phyloP scores from a whole-genome alignment of 345 rosid genomes.

The Cardiospermum halicacabum region DNA sequence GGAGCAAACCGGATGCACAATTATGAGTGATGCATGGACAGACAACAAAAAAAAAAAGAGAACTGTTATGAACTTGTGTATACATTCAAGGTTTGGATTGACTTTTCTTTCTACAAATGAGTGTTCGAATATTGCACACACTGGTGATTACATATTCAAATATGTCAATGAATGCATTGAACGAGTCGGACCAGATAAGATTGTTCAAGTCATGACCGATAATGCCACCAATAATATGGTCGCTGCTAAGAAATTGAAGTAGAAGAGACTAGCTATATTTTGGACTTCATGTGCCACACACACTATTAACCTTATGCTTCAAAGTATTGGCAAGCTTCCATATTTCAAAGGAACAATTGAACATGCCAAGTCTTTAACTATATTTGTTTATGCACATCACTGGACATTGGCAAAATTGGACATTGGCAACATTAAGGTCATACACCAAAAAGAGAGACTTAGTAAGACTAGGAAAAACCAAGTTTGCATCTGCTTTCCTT shows the following conservation, averaged over 20 bases:
- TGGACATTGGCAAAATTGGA: no score
- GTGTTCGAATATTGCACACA: no score
- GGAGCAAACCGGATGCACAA: background rate
- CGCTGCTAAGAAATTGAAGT: no score
- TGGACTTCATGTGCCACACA: no score
- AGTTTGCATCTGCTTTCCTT: background rate
- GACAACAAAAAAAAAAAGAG: background rate
- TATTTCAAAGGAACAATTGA: background rate
- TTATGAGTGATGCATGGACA: background rate
- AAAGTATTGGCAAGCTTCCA: background rate
- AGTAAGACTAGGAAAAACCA: background rate
- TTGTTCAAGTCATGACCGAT: no score
- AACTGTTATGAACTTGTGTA: background rate
- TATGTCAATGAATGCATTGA: no score
- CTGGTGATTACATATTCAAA: no score
- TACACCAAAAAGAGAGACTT: background rate
- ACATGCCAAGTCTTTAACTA: background rate
- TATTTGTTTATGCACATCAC: background rate
- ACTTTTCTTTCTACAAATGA: no score
- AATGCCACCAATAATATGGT: no score
- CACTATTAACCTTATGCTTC: background rate
- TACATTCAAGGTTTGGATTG: no score
- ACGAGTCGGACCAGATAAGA: no score
- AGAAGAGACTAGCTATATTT: no score
- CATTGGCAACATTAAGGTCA: background rate